phyloP scores from a whole-genome alignment of 2,329 filamentous ascomycete species.

The Penicillium vulpinum region DNA sequence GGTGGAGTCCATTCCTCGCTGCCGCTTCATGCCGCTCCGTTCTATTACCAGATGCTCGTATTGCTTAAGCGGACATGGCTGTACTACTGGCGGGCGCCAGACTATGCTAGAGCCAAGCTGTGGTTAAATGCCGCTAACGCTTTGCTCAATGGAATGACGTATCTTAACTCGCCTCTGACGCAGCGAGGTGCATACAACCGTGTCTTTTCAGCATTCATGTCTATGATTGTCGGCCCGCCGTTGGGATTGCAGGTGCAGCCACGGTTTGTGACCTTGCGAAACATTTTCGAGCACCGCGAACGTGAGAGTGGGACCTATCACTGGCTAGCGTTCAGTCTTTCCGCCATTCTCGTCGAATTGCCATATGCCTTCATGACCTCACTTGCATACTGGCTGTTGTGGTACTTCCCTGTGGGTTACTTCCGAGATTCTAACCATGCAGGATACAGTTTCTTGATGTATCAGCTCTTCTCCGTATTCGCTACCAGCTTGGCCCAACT shows the following conservation, averaged over 20 bases:
- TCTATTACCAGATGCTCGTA: conserved; percentile 62
- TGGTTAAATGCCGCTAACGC: conserved; percentile 9
- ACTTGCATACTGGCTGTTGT: conserved; percentile 72
- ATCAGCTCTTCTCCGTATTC: conserved; percentile 73
- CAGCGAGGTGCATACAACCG: too few species aligned
- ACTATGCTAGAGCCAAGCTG: conserved; percentile 11
- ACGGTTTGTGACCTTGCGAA: conserved; percentile 15
- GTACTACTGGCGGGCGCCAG: conserved; percentile 20
- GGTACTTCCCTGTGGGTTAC: conserved; percentile 80
- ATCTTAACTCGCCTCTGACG: too few species aligned
- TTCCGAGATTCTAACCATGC: conserved; percentile 61
- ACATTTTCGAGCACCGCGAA: conserved; percentile 20
- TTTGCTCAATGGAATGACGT: too few species aligned
- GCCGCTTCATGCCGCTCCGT: conserved; percentile 24
- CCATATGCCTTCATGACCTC: conserved; percentile 62
- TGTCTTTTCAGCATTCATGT: too few species aligned
- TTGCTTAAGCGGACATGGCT: conserved; percentile 40
- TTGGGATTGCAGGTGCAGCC: too few species aligned
- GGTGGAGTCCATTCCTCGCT: neutral
- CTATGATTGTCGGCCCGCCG: too few species aligned
- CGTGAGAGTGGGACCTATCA: conserved; percentile 12
- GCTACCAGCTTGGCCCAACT: too few species aligned
- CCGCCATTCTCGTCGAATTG: conserved; percentile 12
- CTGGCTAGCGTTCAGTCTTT: conserved; percentile 15
- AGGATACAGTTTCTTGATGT: conserved; percentile 80